These are phyloP conservation scores for Thielaviopsis punctulata DNA, from an alignment of 2,329 filamentous ascomycete genomes.

Conservation along the genomic window DNA sequence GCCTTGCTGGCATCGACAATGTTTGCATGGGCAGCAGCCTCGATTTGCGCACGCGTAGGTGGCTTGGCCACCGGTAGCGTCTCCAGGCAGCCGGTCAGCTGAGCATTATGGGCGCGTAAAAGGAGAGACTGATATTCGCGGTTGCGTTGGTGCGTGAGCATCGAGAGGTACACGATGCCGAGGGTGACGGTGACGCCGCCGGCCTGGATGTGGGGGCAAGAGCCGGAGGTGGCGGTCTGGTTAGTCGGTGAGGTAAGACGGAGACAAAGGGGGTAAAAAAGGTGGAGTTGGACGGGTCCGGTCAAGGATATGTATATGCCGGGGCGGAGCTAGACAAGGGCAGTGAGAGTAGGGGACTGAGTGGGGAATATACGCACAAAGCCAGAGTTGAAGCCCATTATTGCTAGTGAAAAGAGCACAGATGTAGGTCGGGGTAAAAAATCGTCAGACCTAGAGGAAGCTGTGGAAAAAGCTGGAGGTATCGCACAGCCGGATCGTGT, in stretches of 20 bases:
- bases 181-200: conserved; percentile 62
- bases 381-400: conserved; percentile 57
- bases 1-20: conserved; percentile 55
- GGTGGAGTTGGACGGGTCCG: not conserved
- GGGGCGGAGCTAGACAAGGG: not conserved
- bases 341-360: not conserved
- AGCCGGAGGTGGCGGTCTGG: no score
- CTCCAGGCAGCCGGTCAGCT: conserved; percentile 35
- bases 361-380: conserved; percentile 41
- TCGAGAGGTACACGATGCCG: conserved; percentile 52
- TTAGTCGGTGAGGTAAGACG: not conserved
- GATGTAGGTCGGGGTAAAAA: no score
- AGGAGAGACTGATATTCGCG: conserved; percentile 40
- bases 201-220: conserved; percentile 31
- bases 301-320: not conserved
- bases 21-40: conserved; percentile 33
- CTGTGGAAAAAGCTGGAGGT: not conserved
- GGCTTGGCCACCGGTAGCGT: conserved; percentile 29
- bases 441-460: not conserved
- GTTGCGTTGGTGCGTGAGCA: conserved; percentile 52
- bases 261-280: not conserved
- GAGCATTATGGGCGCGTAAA: conserved; percentile 38
- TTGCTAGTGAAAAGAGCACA: conserved; percentile 10
- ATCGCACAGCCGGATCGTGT: not conserved
- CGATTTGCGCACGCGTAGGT: conserved; percentile 32